Percentiles rank a stretch among this genome's conserved stretches.
These are phyloP conservation scores for Pythium aristosporum DNA, from an alignment of 352 stramenopile genomes.

Conservation along the genomic window DNA sequence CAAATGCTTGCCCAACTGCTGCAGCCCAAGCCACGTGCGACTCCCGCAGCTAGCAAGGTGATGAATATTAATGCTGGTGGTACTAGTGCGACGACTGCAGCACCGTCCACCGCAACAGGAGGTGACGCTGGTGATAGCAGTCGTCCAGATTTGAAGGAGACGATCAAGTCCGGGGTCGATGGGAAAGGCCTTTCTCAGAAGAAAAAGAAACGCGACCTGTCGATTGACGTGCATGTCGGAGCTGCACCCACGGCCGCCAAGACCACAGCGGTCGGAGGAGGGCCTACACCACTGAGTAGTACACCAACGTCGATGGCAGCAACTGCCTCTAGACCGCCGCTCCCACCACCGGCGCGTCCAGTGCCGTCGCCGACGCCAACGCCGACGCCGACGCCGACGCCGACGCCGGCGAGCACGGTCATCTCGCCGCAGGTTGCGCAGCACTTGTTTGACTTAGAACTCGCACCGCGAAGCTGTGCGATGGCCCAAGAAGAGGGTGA, in stretches of 20 bases:
- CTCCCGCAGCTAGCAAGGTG: not conserved
- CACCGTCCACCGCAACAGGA: not conserved
- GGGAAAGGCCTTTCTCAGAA: not conserved
- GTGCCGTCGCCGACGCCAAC: not conserved
- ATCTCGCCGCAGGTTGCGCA: conserved; percentile 60
- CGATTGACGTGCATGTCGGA: conserved; percentile 15
- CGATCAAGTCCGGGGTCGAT: not conserved
- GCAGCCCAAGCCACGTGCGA: conserved; percentile 31
- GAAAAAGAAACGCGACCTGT: conserved; percentile 24
- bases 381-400: not conserved
- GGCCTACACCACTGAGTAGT: not conserved
- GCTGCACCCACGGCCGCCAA: not conserved
- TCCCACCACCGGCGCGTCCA: not conserved
- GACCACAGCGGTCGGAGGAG: not conserved
- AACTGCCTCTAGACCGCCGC: not conserved
- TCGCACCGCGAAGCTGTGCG: conserved; percentile 46
- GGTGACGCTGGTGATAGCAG: not conserved
- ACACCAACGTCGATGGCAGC: not conserved
- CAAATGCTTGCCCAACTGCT: conserved; percentile 53
- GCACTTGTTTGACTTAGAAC: conserved; percentile 68
- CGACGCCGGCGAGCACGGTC: conserved; percentile 9
- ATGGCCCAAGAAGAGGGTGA: conserved; percentile 45
- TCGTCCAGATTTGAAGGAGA: not conserved
- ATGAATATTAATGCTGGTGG: not conserved
- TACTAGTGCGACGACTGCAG: not conserved